Base-by-base conservation (phyloP, 441 rosid species). In the Populus tomentosa region DNA sequence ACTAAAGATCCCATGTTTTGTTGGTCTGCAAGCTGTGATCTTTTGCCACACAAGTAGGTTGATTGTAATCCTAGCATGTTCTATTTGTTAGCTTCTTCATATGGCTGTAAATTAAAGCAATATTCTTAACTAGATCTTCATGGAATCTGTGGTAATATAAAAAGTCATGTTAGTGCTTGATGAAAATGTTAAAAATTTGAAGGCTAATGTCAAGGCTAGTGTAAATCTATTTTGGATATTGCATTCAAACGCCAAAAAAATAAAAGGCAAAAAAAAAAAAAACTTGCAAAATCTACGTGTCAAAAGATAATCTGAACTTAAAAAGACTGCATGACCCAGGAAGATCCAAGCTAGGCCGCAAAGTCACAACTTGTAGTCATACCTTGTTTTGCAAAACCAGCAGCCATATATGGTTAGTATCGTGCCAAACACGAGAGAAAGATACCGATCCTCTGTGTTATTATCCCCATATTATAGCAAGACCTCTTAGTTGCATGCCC, bases 1-100 rank as follows among this genome's bases (percentile, higher is more conserved):
- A 59, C 35, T 68, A 13, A 20, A 59, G 79, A 77, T 81, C 79
- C 77, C 72, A 66, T 73, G 3, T 67, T 75, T 70, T 30, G 71
- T 66, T 72, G 42, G 81, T 84, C 65, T 80, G 70, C 64, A n/a
- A 64, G 20, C 70, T 65, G 79, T 67, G 28, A 69, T 69, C 75
- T 82, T 74, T 59, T 36, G 32, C 62, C 20, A 42, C 5, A 73
- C 70, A 80, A 81, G 63, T 70, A 67, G 82, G 13, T 73, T 66
- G 82, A 87, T 86, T 66, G 85, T 80, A 78, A 87, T 83, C 85
- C 81, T 79, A 71, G 13, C 33, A 71, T 82, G 80, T 85, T 77
- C 46, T 68, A 70, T 80, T 78, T 71, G 77, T 72, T 79, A 78
- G 38, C 75, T 70, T 71, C 74, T 73, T 38, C 40, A 77, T 73